A percentile compares a stretch with the other conserved stretches of the same genome.
Conservation (phyloP, 2,329 filamentous ascomycete genomes). For the Bipolaris bicolor region DNA sequence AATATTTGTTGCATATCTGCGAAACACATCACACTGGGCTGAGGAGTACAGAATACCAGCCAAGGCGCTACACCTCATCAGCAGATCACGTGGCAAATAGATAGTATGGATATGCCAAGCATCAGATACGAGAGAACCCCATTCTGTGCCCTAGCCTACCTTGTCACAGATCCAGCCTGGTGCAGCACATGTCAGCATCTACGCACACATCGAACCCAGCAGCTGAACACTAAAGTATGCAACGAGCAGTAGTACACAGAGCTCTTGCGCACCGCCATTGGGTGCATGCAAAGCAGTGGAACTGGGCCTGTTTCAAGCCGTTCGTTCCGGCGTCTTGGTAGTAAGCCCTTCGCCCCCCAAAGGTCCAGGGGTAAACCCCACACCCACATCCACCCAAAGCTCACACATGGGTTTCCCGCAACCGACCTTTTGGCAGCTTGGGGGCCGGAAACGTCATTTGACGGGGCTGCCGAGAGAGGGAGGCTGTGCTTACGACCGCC, state of each 20-base stretch:
- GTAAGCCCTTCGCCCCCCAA: not conserved
- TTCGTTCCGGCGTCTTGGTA: constrained; percentile 6
- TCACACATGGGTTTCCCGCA: not conserved
- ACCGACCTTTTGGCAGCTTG: not conserved
- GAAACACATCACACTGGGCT: too few species aligned
- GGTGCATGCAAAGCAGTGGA: constrained; percentile 5
- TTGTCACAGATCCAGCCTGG: not conserved
- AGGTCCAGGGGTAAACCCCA: constrained; percentile 8
- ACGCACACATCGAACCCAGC: not conserved
- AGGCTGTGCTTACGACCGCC: constrained; percentile 3
- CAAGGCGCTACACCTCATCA: too few species aligned
- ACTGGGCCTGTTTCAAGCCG: constrained; percentile 10
- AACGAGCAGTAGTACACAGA: too few species aligned
- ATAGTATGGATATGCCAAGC: too few species aligned
- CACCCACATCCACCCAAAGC: not conserved
- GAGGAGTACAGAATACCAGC: too few species aligned
- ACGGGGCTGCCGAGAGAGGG: not conserved
- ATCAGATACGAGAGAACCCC: too few species aligned
- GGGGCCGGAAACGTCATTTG: constrained; percentile 8
- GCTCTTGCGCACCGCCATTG: constrained; percentile 3
- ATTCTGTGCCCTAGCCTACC: not conserved
- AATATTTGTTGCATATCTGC: too few species aligned
- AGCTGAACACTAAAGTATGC: too few species aligned
- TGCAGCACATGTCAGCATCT: not conserved
- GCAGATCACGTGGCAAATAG: too few species aligned